Evolutionary conservation across 164 flowering plant species (phyloP), one percentile per base, ranked within the genome.

Genomic region (Vitis cinerea): DNA sequence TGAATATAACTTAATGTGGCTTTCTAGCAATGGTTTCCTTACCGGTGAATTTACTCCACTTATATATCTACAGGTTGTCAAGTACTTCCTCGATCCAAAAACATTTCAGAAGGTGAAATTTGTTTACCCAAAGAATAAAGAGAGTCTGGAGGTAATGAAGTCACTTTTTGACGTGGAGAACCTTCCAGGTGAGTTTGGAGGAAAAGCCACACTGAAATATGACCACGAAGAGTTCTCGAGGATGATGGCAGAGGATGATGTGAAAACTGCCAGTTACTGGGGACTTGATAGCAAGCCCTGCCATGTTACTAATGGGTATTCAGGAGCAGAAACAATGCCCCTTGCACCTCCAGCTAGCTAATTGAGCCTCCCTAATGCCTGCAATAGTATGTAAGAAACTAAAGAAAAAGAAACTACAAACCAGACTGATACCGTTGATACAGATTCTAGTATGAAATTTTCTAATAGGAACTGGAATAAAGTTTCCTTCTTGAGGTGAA

Each of bases 141-240:
- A 74, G 7, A 91, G 96, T 23, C 27, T 75, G 54, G 92, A 94
- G 84, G 73, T 88, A n/a, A 90, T 92, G 97, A 80, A 66, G 68
- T 74, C 85, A 10, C 79, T 77, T 54, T 90, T 94, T 50, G 91
- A 94, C 58, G 65, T 82, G 17, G 94, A 90, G 50, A 90, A 94
- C 70, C 96, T 94, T 53, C 96, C 94, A 3, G 71, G 65, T 50
- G 93, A 86, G 72, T 86, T 91, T 66, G 98, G 98, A 9, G 98
- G 97, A 12, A 71, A 76, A 48, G 88, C 87, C 16, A 73, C 85
- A 9, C 64, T 84, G 30, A 73, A 80, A 29, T 94, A 90, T 64
- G 88, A 91, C 75, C 88, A 82, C 62, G 81, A 83, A 68, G 92
- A 89, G 69, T 91, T 89, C 78, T 89, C 93, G 0, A 72, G 80